Conservation (phyloP, 768 basidiomycete species). For the Rhodotorula graminis region DNA sequence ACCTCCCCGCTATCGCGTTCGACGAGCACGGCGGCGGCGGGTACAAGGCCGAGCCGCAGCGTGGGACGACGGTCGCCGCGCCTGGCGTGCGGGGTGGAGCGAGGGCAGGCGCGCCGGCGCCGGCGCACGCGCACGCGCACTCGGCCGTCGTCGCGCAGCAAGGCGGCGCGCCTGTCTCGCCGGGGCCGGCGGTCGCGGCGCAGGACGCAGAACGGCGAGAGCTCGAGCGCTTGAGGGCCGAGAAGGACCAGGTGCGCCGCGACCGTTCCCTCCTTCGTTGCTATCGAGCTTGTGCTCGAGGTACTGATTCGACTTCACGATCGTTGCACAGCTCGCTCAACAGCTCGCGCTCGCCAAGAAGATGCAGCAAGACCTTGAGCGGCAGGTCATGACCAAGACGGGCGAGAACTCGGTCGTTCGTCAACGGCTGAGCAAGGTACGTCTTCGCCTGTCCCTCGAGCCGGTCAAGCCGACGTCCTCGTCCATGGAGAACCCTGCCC, state of each 20-base stretch:
- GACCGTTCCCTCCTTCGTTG: no score
- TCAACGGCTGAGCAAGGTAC: conserved; percentile 6
- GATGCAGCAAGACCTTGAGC: neutral
- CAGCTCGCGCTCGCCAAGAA: neutral
- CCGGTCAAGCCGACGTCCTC: no score
- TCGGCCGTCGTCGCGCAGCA: no score
- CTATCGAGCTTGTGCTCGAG: no score
- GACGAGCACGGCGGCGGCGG: neutral
- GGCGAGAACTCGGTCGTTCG: conserved; percentile 20
- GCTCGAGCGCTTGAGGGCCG: conserved; percentile 18
- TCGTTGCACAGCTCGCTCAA: neutral
- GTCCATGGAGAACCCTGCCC: no score
- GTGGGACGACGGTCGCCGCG: neutral
- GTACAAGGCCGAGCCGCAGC: conserved; percentile 8
- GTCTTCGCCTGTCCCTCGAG: no score
- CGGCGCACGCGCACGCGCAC: neutral
- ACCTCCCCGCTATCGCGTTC: conserved; percentile 24
- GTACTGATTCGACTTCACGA: neutral
- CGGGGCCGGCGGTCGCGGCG: neutral
- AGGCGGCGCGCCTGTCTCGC: neutral
- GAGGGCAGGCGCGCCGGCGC: no score
- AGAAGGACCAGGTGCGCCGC: conserved; percentile 14
- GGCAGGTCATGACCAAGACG: neutral
- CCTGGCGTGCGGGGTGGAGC: no score
- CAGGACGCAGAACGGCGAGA: conserved; percentile 9